These are phyloP conservation scores for Senecio squalidus DNA, from an alignment of 140 eudicot genomes.

Conservation along the genomic window DNA sequence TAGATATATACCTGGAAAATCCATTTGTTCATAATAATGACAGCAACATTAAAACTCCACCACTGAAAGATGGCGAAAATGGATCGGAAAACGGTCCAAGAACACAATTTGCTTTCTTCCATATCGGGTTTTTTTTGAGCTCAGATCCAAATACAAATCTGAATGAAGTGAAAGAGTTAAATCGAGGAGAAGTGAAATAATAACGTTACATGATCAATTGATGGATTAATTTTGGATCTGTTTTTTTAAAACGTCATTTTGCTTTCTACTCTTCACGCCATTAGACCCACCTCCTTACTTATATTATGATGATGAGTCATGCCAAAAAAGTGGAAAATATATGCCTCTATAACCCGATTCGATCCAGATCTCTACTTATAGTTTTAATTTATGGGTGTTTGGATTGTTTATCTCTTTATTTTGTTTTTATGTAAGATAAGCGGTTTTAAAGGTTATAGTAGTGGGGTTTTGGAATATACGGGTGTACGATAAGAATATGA, in stretches of 20 bases:
- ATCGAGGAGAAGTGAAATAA: no score
- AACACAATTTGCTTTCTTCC: conserved; percentile 67
- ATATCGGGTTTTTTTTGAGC: conserved; percentile 32
- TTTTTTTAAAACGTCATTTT: conserved; percentile 17
- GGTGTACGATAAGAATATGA: no score
- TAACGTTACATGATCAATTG: no score
- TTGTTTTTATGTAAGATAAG: no score
- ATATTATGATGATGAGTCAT: conserved; percentile 6
- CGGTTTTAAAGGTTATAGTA: no score
- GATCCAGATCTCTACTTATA: no score
- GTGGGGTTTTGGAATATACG: no score
- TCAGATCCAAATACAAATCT: conserved; percentile 27
- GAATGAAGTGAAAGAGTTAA: conserved; percentile 7
- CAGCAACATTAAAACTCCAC: conserved; percentile 98
- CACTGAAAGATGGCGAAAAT: conserved; percentile 79
- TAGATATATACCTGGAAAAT: conserved; percentile 72
- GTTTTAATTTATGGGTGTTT: no score
- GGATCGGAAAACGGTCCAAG: conserved; percentile 82
- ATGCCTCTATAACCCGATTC: neutral
- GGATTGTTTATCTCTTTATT: no score
- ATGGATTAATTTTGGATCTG: conserved; percentile 17
- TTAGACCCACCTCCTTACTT: conserved; percentile 23
- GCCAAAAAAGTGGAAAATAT: conserved; percentile 2
- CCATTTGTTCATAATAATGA: conserved; percentile 98
- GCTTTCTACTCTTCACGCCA: conserved; percentile 44